Evolutionary conservation across 257 asterid genomes (phyloP), one percentile per base, ranked within the genome.

Genomic region (Handroanthus guayacan): DNA sequence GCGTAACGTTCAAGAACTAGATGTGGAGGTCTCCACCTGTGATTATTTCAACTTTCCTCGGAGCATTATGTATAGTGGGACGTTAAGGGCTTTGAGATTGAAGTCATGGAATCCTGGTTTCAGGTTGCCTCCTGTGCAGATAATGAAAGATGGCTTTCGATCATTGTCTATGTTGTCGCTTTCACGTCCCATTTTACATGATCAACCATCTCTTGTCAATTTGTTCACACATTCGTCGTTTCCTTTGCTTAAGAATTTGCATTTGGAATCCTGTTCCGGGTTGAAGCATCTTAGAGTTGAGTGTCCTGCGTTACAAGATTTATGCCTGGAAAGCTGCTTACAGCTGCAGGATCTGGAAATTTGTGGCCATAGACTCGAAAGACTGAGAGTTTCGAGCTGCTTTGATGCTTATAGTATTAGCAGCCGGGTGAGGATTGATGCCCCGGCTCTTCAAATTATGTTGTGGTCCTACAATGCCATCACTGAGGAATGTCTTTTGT

Each of bases 11-110:
- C 95, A 84, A 69, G 93, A 91, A 54, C 91, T 93, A 2, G 94
- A 91, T 2, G 74, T 88, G 31, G 98, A 93, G 69, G 96, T 93
- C 2, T 81, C 87, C 2, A 93, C 95, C 0, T 61, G 74, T 34
- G 97, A 91, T 72, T 86, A 87, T 55, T 91, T 93, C 82, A 91
- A 90, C 68, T 85, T 93, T 58, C 95, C 98, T 0, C 83, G 97
- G 3, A 84, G 89, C 56, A 82, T 87, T 8, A 77, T 90, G 3
- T 58, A 64, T 7, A 79, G 96, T 67, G 69, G 75, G 11, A 75
- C 93, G 0, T 71, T 91, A 17, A 77, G 89, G 50, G 71, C 83
- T 75, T 79, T 93, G 44, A 79, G 86, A 66, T 75, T 93, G 62
- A 86, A 84, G 43, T 93, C 98, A 0, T 74, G 86, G 50, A 80